These are phyloP conservation scores for Amylocystis lapponica DNA, from an alignment of 768 basidiomycete species.

Conservation along the genomic window DNA sequence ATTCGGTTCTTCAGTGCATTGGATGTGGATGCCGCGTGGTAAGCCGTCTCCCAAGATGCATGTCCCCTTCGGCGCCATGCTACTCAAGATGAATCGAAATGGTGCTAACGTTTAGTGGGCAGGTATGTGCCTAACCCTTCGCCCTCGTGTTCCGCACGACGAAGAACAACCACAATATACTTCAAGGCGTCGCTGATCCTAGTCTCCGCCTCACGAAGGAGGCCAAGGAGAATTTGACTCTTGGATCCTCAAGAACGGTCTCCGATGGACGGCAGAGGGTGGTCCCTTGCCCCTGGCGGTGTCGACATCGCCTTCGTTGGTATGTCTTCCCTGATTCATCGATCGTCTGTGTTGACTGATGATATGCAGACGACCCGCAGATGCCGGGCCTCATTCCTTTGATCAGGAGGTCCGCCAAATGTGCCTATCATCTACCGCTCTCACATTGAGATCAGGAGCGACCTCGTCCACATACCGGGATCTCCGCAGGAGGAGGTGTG, in stretches of 20 bases:
- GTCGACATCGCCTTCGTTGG: constrained; percentile 89
- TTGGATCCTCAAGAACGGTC: constrained; percentile 87
- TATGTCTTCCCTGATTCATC: no score
- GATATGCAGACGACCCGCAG: constrained; percentile 69
- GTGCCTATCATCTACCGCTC: constrained; percentile 91
- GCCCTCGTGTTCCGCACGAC: constrained; percentile 89
- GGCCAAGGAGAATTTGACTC: constrained; percentile 75
- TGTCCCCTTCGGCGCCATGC: constrained; percentile 5
- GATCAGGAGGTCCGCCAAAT: constrained; percentile 77
- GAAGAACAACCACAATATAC: constrained; percentile 92
- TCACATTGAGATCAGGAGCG: constrained; percentile 88
- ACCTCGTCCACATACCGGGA: constrained; percentile 74
- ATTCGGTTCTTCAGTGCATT: constrained; percentile 77
- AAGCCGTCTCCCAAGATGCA: constrained; percentile 13
- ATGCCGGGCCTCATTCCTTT: constrained; percentile 93
- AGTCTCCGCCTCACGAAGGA: constrained; percentile 72
- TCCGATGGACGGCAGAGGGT: constrained; percentile 82
- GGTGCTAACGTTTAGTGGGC: constrained; percentile 8
- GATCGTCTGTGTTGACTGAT: constrained; percentile 14
- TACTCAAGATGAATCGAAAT: constrained; percentile 3
- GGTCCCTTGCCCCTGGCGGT: constrained; percentile 79
- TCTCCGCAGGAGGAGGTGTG: constrained; percentile 90
- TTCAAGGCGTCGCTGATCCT: constrained; percentile 86
- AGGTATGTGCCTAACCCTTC: constrained; percentile 90
- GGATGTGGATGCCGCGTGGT: constrained; percentile 84